Evolutionary conservation across 495 filamentous ascomycete genomes (phyloP).

Genomic region (Pyronema omphalodes): DNA sequence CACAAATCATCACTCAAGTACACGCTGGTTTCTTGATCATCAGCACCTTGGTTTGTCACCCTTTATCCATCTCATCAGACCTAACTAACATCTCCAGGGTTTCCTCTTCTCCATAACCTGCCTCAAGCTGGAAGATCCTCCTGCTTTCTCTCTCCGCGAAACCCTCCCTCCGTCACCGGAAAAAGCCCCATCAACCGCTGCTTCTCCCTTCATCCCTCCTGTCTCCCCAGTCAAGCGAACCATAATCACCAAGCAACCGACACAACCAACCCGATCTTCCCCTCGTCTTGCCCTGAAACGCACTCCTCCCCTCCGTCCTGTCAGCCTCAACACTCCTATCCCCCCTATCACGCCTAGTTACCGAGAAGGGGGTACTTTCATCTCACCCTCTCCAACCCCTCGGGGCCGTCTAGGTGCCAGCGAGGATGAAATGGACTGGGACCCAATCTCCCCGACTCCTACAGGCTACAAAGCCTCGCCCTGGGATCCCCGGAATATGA

Average conservation of each 20-base stretch:
- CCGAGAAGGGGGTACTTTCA: slow-evolving; percentile 8
- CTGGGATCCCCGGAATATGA: background rate
- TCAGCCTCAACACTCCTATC: background rate
- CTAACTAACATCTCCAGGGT: background rate
- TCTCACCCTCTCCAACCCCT: slow-evolving; percentile 10
- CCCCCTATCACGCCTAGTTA: slow-evolving; percentile 10
- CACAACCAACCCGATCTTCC: slow-evolving; percentile 2
- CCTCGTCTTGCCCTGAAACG: background rate
- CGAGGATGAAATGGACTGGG: slow-evolving; percentile 21
- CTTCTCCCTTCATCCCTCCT: slow-evolving; percentile 11
- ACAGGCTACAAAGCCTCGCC: background rate
- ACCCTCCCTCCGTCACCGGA: slow-evolving; percentile 6
- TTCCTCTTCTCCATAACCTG: slow-evolving; percentile 16
- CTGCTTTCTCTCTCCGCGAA: slow-evolving; percentile 18
- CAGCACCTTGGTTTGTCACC: slow-evolving; percentile 10
- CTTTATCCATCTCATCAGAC: background rate
- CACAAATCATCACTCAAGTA: slow-evolving; percentile 6
- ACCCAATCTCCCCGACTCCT: slow-evolving; percentile 8
- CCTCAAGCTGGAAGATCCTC: slow-evolving; percentile 18
- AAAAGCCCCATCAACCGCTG: slow-evolving; percentile 9
- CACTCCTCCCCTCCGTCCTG: background rate
- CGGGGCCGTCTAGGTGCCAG: slow-evolving; percentile 1
- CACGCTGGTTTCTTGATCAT: slow-evolving; percentile 17
- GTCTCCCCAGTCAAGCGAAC: slow-evolving; percentile 6
- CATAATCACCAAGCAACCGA: slow-evolving; percentile 3